These are phyloP conservation scores for Dendrocalamus latiflorus DNA, from an alignment of 202 grass and related monocot species.

Conservation along the genomic window DNA sequence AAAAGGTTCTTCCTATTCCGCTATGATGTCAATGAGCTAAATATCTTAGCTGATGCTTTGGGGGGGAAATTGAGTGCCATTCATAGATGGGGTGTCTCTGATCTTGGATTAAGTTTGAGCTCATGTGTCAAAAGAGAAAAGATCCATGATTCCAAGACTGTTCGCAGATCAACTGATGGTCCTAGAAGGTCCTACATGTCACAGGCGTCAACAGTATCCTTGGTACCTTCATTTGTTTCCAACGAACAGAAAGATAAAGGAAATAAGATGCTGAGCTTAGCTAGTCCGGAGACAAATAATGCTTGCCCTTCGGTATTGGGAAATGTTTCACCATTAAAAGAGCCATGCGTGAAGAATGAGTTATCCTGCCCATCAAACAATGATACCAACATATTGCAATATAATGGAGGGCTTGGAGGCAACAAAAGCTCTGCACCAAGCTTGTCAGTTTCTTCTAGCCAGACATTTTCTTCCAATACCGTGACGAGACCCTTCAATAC, in stretches of 20 bases:
- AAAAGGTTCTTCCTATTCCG: constrained; percentile 73
- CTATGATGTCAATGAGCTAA: constrained; percentile 78
- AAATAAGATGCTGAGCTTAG: constrained; percentile 18
- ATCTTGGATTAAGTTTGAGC: constrained; percentile 78
- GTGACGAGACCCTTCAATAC: constrained; percentile 1
- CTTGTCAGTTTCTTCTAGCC: constrained; percentile 25
- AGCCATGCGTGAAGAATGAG: constrained; percentile 5
- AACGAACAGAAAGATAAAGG: constrained; percentile 26
- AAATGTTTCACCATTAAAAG: constrained; percentile 31
- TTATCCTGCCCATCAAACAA: constrained; percentile 12
- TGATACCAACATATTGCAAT: not conserved
- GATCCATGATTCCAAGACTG: constrained; percentile 45
- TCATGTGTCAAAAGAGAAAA: constrained; percentile 66
- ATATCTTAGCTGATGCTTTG: constrained; percentile 87
- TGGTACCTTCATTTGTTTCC: constrained; percentile 30
- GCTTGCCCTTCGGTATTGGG: not conserved
- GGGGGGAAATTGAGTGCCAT: constrained; percentile 86
- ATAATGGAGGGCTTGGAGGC: constrained; percentile 29
- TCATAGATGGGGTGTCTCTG: constrained; percentile 77
- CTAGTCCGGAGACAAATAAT: not conserved
- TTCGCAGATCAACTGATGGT: constrained; percentile 46
- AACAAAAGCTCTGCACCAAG: constrained; percentile 18
- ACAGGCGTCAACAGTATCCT: constrained; percentile 45
- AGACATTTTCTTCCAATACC: constrained; percentile 22
- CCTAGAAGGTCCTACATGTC: constrained; percentile 56